Base-by-base conservation (phyloP, 495 filamentous ascomycete genomes). In the Penicillium pulvis region DNA sequence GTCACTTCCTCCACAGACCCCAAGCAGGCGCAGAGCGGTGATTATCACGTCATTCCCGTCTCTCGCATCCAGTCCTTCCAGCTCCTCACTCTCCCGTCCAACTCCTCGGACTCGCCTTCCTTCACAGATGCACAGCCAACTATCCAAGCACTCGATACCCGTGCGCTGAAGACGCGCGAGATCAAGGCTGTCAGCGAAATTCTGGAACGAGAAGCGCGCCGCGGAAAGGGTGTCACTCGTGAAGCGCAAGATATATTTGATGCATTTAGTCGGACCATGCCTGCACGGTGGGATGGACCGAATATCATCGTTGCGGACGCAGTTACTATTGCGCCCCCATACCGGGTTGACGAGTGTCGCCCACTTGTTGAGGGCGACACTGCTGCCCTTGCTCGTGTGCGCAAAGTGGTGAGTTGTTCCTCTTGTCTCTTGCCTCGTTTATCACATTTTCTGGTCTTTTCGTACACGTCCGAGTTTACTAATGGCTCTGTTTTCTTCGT, bases 241-340 rank as follows among this genome's bases (percentile, higher is more conserved):
- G 87, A 89, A 59, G 86, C 80, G 20, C 87, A 90, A 68, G 87
- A 88, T 44, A 78, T 90, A 12, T 90, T 88, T 60, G 85, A 90
- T 73, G 79, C 80, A 3, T 76, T 90, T 51, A 76, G 75, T 51
- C 77, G 84, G 58, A 87, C 83, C 63, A 87, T 88, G 76, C 83
- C 84, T 10, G 78, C 84, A 45, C 76, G 81, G 45, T 90, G 87
- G 87, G 74, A 85, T 59, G 84, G 79, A 8, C 76, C 74, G 47
- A 76, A 75, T 36, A 90, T 90, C 56, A 73, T 90, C 17, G 85
- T 90, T 24, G 81, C 81, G 46, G 86, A 88, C 63, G 76, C 79
- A n/a, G 86, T 90, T 31, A 66, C 83, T 28, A 85, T 90, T 57
- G 69, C 79, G 12, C 68, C 79, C 6, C 87, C 86, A 4, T 90